A percentile compares a stretch with the other conserved stretches of the same genome.
Evolutionary conservation across 1,284 basidiomycete genomes (phyloP).

Genomic region (Fomitopsis schrenkii): DNA sequence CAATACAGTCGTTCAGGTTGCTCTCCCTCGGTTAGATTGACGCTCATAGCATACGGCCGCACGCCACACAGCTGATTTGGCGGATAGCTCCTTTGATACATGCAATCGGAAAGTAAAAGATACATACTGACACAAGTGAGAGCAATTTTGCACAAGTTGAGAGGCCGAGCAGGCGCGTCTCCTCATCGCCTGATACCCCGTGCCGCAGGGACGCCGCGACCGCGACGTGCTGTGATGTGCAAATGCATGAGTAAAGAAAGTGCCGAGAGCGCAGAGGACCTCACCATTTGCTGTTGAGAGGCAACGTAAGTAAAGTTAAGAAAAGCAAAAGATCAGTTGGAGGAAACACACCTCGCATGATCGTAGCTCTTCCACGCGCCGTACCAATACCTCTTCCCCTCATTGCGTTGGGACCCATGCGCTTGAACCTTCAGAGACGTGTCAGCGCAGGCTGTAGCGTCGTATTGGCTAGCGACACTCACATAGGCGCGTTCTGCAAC

Average conservation of each 20-base stretch:
- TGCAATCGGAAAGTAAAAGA: neutral
- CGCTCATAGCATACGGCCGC: neutral
- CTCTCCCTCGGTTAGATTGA: too few species aligned
- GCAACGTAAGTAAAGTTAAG: constrained; percentile 7
- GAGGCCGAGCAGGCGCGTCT: constrained; percentile 5
- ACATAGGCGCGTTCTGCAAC: constrained; percentile 99
- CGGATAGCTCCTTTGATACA: neutral
- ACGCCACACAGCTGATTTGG: neutral
- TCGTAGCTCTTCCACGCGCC: constrained; percentile 94
- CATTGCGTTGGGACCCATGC: constrained; percentile 98
- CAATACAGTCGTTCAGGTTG: too few species aligned
- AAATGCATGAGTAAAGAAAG: constrained; percentile 2
- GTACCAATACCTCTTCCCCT: constrained; percentile 98
- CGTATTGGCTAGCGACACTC: constrained; percentile 30
- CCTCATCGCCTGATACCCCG: constrained; percentile 74
- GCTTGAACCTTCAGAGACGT: constrained; percentile 79
- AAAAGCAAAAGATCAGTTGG: constrained; percentile 1
- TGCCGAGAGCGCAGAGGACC: neutral
- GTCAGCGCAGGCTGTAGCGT: neutral
- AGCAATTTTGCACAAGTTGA: constrained; percentile 15
- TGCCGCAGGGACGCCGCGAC: constrained; percentile 70
- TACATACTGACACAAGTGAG: constrained; percentile 23
- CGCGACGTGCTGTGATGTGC: constrained; percentile 66
- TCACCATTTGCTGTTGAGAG: constrained; percentile 7
- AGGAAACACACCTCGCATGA: constrained; percentile 75